Base-by-base conservation (phyloP, 108 stramenopile species). In the Parietichytrium sp. region DNA sequence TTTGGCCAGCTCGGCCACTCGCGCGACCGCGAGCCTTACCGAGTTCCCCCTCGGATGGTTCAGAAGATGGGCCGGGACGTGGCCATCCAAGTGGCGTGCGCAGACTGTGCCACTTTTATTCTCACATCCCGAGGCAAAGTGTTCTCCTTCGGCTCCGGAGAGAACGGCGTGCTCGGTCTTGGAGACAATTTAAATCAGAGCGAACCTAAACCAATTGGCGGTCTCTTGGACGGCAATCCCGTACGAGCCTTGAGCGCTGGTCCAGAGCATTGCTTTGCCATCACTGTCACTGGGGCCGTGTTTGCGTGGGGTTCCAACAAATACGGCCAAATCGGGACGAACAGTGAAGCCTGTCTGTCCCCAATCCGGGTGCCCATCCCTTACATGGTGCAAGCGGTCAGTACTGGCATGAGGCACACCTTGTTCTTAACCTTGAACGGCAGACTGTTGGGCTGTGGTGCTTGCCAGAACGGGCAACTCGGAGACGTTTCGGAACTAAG, bases 341-440 rank as follows among this genome's bases (percentile, higher is more conserved):
- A 33, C 33, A 33, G 38, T 16, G 10, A 36, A 6, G 13, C 12
- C 42, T 16, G 20, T 6, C 33, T 45, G 15, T 16, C 29, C 10
- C 61, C 61, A 6, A 12, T 15, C 15, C 61, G 61, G 7, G 61
- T 72, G 10, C 38, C 45, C 6, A 33, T 72, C 20, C 45, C 61
- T 6, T 42, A 20, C 29, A 23, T 4, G 29, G 50, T 79, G 16
- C n/a, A 36, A 13, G 18, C 82, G 81, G 86, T 87, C 4, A 84
- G 81, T 29, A 88, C 87, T 84, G 88, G 88, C 29, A 87, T 80
- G 8, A 81, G 85, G 78, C 87, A 88, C 84, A 84, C 87, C 16
- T 85, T 87, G 29, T 84, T 86, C 18, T 49, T 89, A 30, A 85
- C 85, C 36, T 55, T 48, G 15, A 23, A 26, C 38, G 87, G 88